Evolutionary conservation across 306 rosid species (phyloP).

Genomic region (Vigna unguiculata): DNA sequence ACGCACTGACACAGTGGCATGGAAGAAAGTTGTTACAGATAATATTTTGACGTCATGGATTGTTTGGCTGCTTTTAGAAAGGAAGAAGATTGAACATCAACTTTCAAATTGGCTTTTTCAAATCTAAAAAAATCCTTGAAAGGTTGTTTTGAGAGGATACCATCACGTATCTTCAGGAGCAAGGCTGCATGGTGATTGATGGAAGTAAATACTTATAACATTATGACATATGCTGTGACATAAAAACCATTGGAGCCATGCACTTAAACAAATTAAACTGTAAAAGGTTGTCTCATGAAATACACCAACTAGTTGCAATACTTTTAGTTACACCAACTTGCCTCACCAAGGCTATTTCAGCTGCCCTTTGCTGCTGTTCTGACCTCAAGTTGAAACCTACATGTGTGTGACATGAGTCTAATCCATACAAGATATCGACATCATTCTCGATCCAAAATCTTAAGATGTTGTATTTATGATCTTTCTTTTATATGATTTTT

Average conservation of each 20-base stretch:
- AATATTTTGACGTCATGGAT: constrained; percentile 34
- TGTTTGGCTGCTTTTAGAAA: constrained; percentile 44
- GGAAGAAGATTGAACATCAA: neutral
- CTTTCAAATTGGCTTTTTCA: constrained; percentile 23
- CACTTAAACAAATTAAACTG: neutral
- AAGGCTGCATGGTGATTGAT: constrained; percentile 33
- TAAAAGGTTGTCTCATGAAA: constrained; percentile 7
- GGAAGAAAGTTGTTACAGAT: constrained; percentile 32
- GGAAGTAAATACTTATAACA: constrained; percentile 1
- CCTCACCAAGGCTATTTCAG: constrained; percentile 56
- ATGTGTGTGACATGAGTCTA: too few species aligned
- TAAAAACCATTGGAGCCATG: neutral
- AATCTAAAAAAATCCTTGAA: constrained; percentile 3
- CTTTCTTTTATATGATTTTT: too few species aligned
- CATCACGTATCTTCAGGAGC: constrained; percentile 31
- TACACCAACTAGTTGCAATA: neutral
- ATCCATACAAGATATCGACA: too few species aligned
- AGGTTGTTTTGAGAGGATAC: constrained; percentile 38
- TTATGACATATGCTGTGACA: neutral
- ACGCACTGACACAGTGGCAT: neutral
- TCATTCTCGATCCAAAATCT: too few species aligned
- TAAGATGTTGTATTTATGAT: too few species aligned
- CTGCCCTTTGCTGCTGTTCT: constrained; percentile 53
- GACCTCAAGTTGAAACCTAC: neutral
- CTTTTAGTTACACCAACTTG: constrained; percentile 11